A percentile compares a stretch with the other conserved stretches of the same genome.
Conservation (phyloP, 768 basidiomycete genomes). For the Pleurotus tuoliensis region DNA sequence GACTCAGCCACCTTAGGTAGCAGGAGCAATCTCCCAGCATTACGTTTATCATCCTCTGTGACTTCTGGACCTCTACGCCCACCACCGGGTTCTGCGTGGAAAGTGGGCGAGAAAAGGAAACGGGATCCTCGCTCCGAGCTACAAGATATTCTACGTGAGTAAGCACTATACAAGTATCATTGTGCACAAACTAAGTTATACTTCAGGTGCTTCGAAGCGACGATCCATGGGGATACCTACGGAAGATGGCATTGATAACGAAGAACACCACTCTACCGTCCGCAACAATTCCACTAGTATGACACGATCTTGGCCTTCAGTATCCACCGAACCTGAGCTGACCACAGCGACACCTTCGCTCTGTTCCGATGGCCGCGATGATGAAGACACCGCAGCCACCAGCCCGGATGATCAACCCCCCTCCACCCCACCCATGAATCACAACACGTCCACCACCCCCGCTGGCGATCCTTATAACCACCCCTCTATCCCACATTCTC, state of each 20-base stretch:
- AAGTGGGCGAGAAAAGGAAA: constrained; percentile 32
- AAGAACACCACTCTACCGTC: too few species aligned
- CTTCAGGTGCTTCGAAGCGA: constrained; percentile 30
- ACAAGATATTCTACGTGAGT: constrained; percentile 31
- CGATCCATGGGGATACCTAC: constrained; percentile 20
- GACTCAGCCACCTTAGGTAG: neutral
- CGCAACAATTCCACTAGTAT: neutral
- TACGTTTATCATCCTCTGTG: constrained; percentile 1
- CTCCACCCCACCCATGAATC: constrained; percentile 44
- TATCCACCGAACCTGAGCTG: constrained; percentile 27
- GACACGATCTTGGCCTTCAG: constrained; percentile 16
- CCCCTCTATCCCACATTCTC: constrained; percentile 1
- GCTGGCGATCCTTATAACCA: neutral
- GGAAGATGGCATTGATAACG: too few species aligned
- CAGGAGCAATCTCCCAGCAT: neutral
- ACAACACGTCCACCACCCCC: neutral
- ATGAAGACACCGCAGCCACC: constrained; percentile 40
- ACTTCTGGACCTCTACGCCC: constrained; percentile 1
- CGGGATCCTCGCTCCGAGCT: constrained; percentile 24
- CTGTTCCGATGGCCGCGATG: constrained; percentile 61
- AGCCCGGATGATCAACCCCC: constrained; percentile 47
- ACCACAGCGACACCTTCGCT: constrained; percentile 57
- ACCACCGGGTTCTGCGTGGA: constrained; percentile 4
- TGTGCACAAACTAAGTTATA: too few species aligned
- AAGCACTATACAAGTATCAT: too few species aligned